Evolutionary conservation across 257 asterid genomes (phyloP), one percentile per base, ranked within the genome.

Genomic region (Solanum pinnatisectum): DNA sequence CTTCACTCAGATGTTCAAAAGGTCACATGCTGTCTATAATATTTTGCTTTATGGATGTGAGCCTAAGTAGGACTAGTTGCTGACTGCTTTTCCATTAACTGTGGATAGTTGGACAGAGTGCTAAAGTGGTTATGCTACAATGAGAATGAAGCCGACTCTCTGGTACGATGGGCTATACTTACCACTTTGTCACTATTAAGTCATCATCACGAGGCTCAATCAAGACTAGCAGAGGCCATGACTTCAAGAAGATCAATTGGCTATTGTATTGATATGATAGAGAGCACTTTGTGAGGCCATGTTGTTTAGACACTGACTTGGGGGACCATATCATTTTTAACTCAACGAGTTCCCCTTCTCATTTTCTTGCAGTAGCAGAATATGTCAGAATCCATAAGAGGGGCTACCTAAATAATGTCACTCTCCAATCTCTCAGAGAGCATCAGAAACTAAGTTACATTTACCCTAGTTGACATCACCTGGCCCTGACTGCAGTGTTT

Each of bases 1-100:
- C 91, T 92, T 60, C 96, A 95, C 90, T 93, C 96, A 0, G 98
- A 94, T 90, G 98, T 93, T 81, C 87, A 90, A 89, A 93, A 94
- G 98, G 98, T 93, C 60, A 87, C 86, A 93, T 93, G 98, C 93
- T 92, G 37, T 88, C 78, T 90, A 63, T 83, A 49, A 30, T 87
- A 59, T 9, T 49, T 9, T 44, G 5, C 37, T 73, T 68, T 37
- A 30, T 6, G 30, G 23, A 52, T 22, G 15, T 4, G 83, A 52
- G 49, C 44, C 32, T 49, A 83, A 56, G 73, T 33, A 63, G 20
- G n/a, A 65, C 33, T 10, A 35, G 37, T 49, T 77, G 37, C 90
- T 89, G 40, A 87, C 52, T 86, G 83, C 49, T 46, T 60, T 20
- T 72, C 78, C 85, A 83, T 59, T 16, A 25, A 52, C 60, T 84